Evolutionary conservation across 371 early-diverging fungal species (phyloP).

Genomic region (Mortierella sp.): DNA sequence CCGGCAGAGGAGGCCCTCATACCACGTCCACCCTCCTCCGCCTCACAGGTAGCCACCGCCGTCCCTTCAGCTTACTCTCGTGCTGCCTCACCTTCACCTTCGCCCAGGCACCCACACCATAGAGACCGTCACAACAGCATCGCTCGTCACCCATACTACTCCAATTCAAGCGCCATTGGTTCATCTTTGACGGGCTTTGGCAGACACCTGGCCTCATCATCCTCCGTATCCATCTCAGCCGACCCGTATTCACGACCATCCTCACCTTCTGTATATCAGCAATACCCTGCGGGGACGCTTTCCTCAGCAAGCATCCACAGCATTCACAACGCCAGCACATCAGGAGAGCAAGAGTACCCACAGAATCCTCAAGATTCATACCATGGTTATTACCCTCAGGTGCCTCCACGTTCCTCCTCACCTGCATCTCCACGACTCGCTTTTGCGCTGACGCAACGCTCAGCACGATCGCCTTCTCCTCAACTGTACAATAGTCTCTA

Average conservation of each 20-base stretch:
- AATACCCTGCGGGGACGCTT: background rate
- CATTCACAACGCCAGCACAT: conserved; percentile 4
- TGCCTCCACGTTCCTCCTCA: conserved; percentile 36
- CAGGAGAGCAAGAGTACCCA: conserved; percentile 43
- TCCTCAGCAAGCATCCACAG: conserved; percentile 16
- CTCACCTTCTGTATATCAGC: conserved; percentile 23
- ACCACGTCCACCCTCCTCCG: conserved; percentile 49
- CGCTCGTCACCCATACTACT: conserved; percentile 35
- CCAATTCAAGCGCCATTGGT: conserved; percentile 16
- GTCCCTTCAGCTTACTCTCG: conserved; percentile 44
- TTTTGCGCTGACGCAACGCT: conserved; percentile 35
- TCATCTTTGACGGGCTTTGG: conserved; percentile 27
- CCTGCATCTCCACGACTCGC: conserved; percentile 43
- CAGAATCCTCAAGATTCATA: conserved; percentile 50
- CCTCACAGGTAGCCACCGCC: conserved; percentile 49
- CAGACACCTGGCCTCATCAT: conserved; percentile 23
- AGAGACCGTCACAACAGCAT: conserved; percentile 24
- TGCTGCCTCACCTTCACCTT: conserved; percentile 14
- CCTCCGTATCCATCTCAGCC: conserved; percentile 25
- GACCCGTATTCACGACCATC: conserved; percentile 35
- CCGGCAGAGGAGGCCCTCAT: conserved; percentile 51
- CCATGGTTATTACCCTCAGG: conserved; percentile 27
- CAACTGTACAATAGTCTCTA: conserved; percentile 36
- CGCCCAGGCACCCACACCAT: conserved; percentile 34
- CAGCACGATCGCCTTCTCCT: conserved; percentile 47